Evolutionary conservation across 371 early-diverging fungal species (phyloP).

Genomic region (Syncephalis plumigaleata): DNA sequence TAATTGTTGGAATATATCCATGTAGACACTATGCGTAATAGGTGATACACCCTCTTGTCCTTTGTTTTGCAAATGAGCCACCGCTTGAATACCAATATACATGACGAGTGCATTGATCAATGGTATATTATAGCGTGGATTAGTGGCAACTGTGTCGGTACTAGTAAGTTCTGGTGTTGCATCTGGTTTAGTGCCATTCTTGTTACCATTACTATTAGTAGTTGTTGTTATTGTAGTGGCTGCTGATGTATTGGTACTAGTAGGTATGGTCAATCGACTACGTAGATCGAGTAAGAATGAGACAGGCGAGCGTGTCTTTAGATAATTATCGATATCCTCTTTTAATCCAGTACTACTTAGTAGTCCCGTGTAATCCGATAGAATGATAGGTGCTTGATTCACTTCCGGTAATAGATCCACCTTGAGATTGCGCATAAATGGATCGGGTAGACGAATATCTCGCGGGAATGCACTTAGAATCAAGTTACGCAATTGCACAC

Average conservation of each 20-base stretch:
- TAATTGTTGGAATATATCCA: conserved; percentile 72
- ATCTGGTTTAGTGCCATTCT: conserved; percentile 1
- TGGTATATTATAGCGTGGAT: conserved; percentile 53
- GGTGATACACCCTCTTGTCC: conserved; percentile 14
- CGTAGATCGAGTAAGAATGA: conserved; percentile 39
- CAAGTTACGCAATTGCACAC: conserved; percentile 89
- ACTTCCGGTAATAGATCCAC: conserved; percentile 80
- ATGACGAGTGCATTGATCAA: conserved; percentile 78
- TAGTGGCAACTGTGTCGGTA: conserved; percentile 12
- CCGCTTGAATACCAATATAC: conserved; percentile 68
- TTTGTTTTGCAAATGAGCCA: conserved; percentile 29
- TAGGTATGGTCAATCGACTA: conserved; percentile 18
- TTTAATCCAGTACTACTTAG: conserved; percentile 38
- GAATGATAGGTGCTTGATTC: conserved; percentile 60
- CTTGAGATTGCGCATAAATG: conserved; percentile 87
- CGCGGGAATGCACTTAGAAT: conserved; percentile 92
- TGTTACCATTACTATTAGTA: background rate
- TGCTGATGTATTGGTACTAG: no score
- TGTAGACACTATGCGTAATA: conserved; percentile 53
- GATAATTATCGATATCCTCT: conserved; percentile 49
- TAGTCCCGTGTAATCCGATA: conserved; percentile 59
- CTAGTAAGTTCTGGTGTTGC: conserved; percentile 3
- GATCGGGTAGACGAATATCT: conserved; percentile 90
- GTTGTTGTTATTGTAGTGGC: no score
- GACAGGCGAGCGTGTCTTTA: conserved; percentile 38